These are phyloP conservation scores for Pythium dissimile DNA, from an alignment of 352 stramenopile species.

Conservation along the genomic window DNA sequence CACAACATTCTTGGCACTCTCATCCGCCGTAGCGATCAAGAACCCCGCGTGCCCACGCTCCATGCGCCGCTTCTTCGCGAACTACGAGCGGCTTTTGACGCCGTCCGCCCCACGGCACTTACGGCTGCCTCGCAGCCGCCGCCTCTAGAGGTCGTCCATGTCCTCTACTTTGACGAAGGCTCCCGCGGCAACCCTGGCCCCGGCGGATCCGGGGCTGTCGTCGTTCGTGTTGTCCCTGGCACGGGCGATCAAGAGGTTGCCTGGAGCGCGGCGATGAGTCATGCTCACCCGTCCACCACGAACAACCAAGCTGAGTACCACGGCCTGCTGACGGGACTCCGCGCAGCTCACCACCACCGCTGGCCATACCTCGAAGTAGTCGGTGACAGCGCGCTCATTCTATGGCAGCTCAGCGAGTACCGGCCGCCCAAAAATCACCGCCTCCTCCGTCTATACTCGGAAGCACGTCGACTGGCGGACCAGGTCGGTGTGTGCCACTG, in stretches of 20 bases:
- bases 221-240: neutral
- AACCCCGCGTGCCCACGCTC: too few relatives aligned
- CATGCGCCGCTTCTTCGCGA: too few relatives aligned
- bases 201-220: neutral
- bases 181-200: slow-evolving; percentile 1
- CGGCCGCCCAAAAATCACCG: neutral
- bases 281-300: neutral
- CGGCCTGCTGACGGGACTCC: neutral
- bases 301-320: slow-evolving; percentile 9
- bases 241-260: neutral
- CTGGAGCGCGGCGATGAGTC: neutral
- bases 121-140: too few relatives aligned
- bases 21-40: too few relatives aligned
- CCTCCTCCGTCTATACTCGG: neutral
- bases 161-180: slow-evolving; percentile 3
- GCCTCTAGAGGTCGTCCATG: too few relatives aligned
- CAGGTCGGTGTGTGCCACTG: neutral
- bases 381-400: neutral
- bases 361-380: neutral
- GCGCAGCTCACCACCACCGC: neutral
- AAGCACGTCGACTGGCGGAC: neutral
- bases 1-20: neutral
- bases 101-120: too few relatives aligned
- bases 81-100: too few relatives aligned
- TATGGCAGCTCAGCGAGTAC: neutral